Evolutionary conservation across 2,329 filamentous ascomycete species (phyloP), one percentile per base, ranked within the genome.

Genomic region (Aspergillus sp.): DNA sequence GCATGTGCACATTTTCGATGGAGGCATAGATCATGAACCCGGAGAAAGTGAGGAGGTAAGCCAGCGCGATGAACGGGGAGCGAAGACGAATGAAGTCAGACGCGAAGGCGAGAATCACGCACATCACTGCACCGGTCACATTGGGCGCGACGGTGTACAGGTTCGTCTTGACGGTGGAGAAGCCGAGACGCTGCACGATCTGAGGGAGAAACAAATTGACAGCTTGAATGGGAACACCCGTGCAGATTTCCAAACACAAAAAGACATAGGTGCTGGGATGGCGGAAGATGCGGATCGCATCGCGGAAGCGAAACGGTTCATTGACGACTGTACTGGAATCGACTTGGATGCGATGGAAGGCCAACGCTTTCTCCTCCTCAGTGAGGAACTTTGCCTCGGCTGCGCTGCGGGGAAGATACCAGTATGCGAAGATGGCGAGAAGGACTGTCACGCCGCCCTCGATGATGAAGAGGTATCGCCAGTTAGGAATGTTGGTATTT

Each of bases 121-220:
- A 73, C 76, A 89, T 83, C 1, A 79, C 78, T 0, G 86, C 85
- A 1, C 87, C 88, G 0, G 80, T 81, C 41, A 88, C 77, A 58
- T 90, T 91, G 1, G 88, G 88, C 0, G 87, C 88, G 0, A 91
- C 86, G 0, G 87, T 90, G 68, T 87, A 90, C 0, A 91, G 75
- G 58, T 93, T 91, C 0, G 86, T 90, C 58, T 81, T 81, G 51
- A 82, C 74, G n/a, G 72, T 75, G 43, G 63, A 55, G 60, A 78
- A 81, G 7, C 74, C 74, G 3, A 82, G 67, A 2, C 76, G 65
- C 3, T 63, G 64, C 17, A 82, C 72, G 51, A 83, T 83, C 52
- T 81, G 77, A 0, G 80, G 80, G 41, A 83, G 62, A 62, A 82
- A 83, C 2, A 82, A 70, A 0, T 70, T 66, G 4, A 82, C 78